These are phyloP conservation scores for Fagus crenata DNA, from an alignment of 306 rosid genomes.

Conservation along the genomic window DNA sequence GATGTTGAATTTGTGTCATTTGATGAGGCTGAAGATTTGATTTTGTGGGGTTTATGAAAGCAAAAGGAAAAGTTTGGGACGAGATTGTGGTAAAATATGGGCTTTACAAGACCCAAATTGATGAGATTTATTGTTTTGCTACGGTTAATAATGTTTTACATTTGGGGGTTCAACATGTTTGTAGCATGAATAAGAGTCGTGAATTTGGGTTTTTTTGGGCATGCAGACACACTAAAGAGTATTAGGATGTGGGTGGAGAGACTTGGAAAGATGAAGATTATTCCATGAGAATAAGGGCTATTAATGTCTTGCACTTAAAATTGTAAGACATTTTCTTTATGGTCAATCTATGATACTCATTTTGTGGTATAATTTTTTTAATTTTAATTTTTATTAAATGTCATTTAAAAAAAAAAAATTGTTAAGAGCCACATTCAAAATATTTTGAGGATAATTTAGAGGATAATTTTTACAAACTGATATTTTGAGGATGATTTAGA, in stretches of 20 bases:
- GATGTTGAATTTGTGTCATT: slow-evolving; percentile 34
- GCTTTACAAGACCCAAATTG: slow-evolving; percentile 35
- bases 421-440: too few relatives aligned
- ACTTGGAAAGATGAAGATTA: slow-evolving; percentile 35
- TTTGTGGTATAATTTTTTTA: too few relatives aligned
- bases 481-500: too few relatives aligned
- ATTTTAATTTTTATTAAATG: too few relatives aligned
- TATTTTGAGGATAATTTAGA: too few relatives aligned
- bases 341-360: too few relatives aligned
- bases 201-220: slow-evolving; percentile 37
- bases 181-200: slow-evolving; percentile 42
- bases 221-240: slow-evolving; percentile 34
- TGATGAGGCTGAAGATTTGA: slow-evolving; percentile 28
- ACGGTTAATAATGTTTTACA: not conserved
- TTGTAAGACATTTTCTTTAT: too few relatives aligned
- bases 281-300: slow-evolving; percentile 23
- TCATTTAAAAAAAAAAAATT: too few relatives aligned
- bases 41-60: slow-evolving; percentile 36
- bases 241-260: slow-evolving; percentile 28
- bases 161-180: slow-evolving; percentile 46
- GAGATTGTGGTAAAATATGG: slow-evolving; percentile 39
- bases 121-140: slow-evolving; percentile 34
- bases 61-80: slow-evolving; percentile 42
- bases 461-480: too few relatives aligned
- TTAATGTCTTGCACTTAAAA: too few relatives aligned